phyloP scores from a whole-genome alignment of 352 stramenopile species.

The Hyphochytrium catenoides region DNA sequence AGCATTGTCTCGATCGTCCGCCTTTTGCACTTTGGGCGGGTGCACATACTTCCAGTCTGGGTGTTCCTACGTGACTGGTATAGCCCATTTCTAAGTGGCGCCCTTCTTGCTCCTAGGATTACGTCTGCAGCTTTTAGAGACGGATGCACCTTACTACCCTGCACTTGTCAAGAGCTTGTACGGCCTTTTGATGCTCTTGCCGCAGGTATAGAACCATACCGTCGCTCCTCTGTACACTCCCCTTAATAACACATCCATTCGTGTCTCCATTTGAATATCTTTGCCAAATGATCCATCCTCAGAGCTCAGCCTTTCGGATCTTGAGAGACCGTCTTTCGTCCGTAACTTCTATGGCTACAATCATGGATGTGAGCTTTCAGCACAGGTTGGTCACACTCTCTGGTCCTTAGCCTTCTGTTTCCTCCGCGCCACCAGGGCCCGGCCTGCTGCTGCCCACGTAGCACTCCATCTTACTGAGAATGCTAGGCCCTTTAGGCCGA shows the following conservation, averaged over 20 bases:
- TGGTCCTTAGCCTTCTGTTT: too few species aligned
- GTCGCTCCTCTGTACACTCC: too few species aligned
- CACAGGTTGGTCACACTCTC: too few species aligned
- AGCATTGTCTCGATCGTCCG: too few species aligned
- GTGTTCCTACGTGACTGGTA: neutral
- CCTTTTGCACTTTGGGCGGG: too few species aligned
- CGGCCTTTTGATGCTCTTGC: slow-evolving; percentile 88
- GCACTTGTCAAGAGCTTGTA: slow-evolving; percentile 92
- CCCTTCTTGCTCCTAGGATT: slow-evolving; percentile 24
- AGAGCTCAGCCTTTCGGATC: slow-evolving; percentile 48
- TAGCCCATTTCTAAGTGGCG: neutral
- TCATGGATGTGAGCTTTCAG: slow-evolving; percentile 18
- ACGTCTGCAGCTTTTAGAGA: slow-evolving; percentile 90
- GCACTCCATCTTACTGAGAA: too few species aligned
- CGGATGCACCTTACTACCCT: slow-evolving; percentile 75
- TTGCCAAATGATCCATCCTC: neutral
- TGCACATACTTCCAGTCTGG: too few species aligned
- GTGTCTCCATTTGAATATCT: too few species aligned
- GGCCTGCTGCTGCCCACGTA: too few species aligned
- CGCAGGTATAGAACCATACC: slow-evolving; percentile 26
- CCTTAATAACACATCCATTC: too few species aligned
- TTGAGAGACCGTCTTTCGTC: slow-evolving; percentile 48
- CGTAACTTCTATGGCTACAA: slow-evolving; percentile 59
- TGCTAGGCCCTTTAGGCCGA: too few species aligned
- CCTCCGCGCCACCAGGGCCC: too few species aligned